These are phyloP conservation scores for Sarcodon aspratus DNA, from an alignment of 768 basidiomycete genomes.

Conservation along the genomic window DNA sequence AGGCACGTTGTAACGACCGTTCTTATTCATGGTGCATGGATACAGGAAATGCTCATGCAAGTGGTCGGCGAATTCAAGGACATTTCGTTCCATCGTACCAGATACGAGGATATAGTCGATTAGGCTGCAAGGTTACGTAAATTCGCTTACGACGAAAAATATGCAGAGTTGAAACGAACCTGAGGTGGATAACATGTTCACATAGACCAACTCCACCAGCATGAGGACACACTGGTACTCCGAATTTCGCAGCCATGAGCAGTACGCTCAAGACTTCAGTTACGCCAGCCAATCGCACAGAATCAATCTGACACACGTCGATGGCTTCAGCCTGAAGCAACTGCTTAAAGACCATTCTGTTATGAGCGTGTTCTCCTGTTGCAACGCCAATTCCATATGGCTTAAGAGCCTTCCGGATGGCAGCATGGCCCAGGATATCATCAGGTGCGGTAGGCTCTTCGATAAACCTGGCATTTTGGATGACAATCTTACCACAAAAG, in stretches of 20 bases:
- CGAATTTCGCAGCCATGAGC: slow-evolving; percentile 88
- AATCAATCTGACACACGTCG: slow-evolving; percentile 93
- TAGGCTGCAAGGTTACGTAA: slow-evolving; percentile 31
- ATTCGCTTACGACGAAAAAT: background rate
- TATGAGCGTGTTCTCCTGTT: slow-evolving; percentile 92
- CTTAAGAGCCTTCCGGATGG: slow-evolving; percentile 67
- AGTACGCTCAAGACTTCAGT: slow-evolving; percentile 87
- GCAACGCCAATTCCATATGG: slow-evolving; percentile 81
- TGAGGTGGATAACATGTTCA: slow-evolving; percentile 82
- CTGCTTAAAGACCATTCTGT: slow-evolving; percentile 94
- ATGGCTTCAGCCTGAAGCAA: slow-evolving; percentile 84
- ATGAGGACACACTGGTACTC: slow-evolving; percentile 83
- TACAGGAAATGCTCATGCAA: slow-evolving; percentile 89
- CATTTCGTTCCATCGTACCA: slow-evolving; percentile 88
- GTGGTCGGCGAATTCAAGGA: slow-evolving; percentile 85
- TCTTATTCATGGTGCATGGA: slow-evolving; percentile 78
- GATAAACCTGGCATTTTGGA: slow-evolving; percentile 53
- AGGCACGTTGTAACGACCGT: slow-evolving; percentile 85
- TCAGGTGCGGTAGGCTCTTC: slow-evolving; percentile 92
- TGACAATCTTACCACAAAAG: background rate
- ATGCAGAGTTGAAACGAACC: slow-evolving; percentile 24
- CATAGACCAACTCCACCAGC: slow-evolving; percentile 92
- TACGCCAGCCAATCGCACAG: slow-evolving; percentile 87
- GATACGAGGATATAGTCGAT: slow-evolving; percentile 93
- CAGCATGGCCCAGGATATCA: slow-evolving; percentile 78